Evolutionary conservation across 805 yeast genomes (phyloP).

Genomic region (Suhomyces tanzawaensis): DNA sequence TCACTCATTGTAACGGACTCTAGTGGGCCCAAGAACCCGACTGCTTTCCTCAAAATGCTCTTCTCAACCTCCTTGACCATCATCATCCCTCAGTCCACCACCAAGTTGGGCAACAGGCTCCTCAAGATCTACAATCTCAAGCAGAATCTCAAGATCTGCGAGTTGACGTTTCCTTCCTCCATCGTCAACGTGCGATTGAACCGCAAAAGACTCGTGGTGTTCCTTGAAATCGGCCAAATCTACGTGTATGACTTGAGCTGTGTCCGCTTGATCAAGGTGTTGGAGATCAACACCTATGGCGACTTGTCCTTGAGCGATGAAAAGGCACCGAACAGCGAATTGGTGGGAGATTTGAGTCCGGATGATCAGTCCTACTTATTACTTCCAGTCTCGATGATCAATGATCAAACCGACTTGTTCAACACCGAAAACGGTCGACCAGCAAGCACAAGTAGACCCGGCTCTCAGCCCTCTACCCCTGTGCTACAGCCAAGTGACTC

Average conservation of each 20-base stretch:
- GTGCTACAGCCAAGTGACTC: conserved; percentile 20
- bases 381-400: conserved; percentile 30
- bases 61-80: conserved; percentile 43
- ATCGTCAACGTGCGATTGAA: conserved; percentile 75
- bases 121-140: conserved; percentile 40
- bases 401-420: conserved; percentile 32
- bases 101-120: conserved; percentile 25
- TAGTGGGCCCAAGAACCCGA: too few relatives aligned
- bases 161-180: conserved; percentile 77
- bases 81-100: conserved; percentile 31
- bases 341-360: conserved; percentile 36
- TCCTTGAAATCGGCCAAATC: conserved; percentile 70
- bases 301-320: conserved; percentile 1
- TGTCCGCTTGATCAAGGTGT: conserved; percentile 64
- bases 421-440: conserved; percentile 12
- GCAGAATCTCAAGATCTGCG: conserved; percentile 64
- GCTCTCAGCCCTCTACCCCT: conserved; percentile 12
- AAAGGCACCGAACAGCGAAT: conserved; percentile 9
- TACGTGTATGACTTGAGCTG: conserved; percentile 88
- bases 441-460: conserved; percentile 4
- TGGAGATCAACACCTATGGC: conserved; percentile 23
- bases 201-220: conserved; percentile 75
- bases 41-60: conserved; percentile 35
- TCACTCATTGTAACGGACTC: too few relatives aligned
- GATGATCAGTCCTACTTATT: conserved; percentile 36